Evolutionary conservation across 2,329 filamentous ascomycete genomes (phyloP), one percentile per base, ranked within the genome.

Genomic region (Neoarthrinium moseri): DNA sequence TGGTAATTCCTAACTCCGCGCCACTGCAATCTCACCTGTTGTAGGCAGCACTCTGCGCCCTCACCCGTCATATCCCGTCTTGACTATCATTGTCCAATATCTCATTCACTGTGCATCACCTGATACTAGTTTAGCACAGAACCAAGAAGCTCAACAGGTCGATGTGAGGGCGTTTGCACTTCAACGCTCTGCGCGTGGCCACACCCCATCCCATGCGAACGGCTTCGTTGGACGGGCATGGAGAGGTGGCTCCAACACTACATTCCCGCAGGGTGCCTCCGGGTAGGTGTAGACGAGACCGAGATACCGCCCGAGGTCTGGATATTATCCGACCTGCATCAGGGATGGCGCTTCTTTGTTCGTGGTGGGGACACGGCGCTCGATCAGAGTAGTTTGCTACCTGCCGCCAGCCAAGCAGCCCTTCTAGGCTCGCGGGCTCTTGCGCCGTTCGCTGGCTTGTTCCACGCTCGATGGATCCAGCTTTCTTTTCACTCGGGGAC

Each of bases 231-330:
- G 53, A 49, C 5, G 45, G 44, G 7, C 18, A 43, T 43, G 40
- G 26, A 43, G 13, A 22, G 22, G 17, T 54, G 56, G 48, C 44
- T 50, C 18, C 27, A 30, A 18, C 52, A 54, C 29, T 71, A 71
- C 49, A 69, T 76, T 43, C 70, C 71, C 1, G 59, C 61, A 17
- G 73, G 73, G 40, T 70, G 66, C 47, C 51, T 75, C 2, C 48
- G 52, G 13, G 51, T 74, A 38, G 45, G 50, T 2, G 48, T 39
- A 21, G 50, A 57, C 4, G 54, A 61, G 21, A 36, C 34, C n/a
- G 18, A 37, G 10, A n/a, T 53, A 26, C n/a, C 24, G 30, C 23
- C 4, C 8, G 54, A 58, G 13, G 20, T 42, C 4, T 57, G 54
- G 55, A 8, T 21, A 2, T n/a, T n/a, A n/a, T 34, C 43, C 10